A percentile compares a stretch with the other conserved stretches of the same genome.
phyloP scores from a whole-genome alignment of 257 asterid genomes.

The Solanum commersonii region DNA sequence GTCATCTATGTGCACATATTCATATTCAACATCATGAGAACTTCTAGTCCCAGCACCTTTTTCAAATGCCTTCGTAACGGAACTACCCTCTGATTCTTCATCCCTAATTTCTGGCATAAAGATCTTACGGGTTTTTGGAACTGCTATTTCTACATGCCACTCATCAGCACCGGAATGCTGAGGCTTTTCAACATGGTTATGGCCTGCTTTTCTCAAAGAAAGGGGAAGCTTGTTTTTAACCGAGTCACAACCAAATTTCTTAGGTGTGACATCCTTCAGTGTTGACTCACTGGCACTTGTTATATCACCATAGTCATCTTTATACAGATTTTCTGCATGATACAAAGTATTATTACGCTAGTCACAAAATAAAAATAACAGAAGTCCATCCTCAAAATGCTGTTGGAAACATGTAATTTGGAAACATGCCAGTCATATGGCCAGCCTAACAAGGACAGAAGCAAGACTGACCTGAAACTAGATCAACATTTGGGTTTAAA shows the following conservation, averaged over 20 bases:
- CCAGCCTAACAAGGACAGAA: not conserved
- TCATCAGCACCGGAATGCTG: slow-evolving; percentile 47
- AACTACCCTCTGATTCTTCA: slow-evolving; percentile 71
- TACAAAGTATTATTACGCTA: slow-evolving; percentile 5
- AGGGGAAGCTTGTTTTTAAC: slow-evolving; percentile 47
- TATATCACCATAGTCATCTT: slow-evolving; percentile 62
- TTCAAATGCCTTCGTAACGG: slow-evolving; percentile 53
- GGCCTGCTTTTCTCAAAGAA: slow-evolving; percentile 47
- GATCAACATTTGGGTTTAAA: not conserved
- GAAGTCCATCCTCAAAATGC: not conserved
- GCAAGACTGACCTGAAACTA: not conserved
- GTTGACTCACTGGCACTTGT: slow-evolving; percentile 50
- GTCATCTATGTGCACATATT: slow-evolving; percentile 59
- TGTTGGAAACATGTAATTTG: not conserved
- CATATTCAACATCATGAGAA: slow-evolving; percentile 40
- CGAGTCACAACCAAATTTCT: slow-evolving; percentile 31
- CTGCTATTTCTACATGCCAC: slow-evolving; percentile 74
- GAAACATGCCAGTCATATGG: not conserved
- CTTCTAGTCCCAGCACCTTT: slow-evolving; percentile 36
- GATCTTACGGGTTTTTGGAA: slow-evolving; percentile 44
- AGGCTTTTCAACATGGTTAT: slow-evolving; percentile 43
- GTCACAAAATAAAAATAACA: not conserved
- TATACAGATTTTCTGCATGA: slow-evolving; percentile 53
- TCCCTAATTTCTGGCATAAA: slow-evolving; percentile 30
- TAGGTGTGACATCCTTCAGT: slow-evolving; percentile 30